Base-by-base conservation (phyloP, 176 grass and related monocot species). In the Puya raimondii region DNA sequence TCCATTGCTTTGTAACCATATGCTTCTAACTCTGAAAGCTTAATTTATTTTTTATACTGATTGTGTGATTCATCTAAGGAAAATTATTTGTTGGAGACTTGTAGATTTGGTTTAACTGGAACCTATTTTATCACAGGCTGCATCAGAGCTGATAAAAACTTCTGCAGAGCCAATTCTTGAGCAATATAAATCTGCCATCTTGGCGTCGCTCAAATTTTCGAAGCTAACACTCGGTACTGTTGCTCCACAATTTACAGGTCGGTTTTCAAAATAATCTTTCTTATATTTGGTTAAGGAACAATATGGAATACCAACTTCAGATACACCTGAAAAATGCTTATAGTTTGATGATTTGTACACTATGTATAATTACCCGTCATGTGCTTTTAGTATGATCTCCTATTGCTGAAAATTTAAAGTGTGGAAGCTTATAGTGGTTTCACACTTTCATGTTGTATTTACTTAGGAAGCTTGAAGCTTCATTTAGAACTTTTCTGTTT, bases 201-300 rank as follows among this genome's bases (percentile, higher is more conserved):
- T 97, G 77, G 71, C 81, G 73, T 92, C 93, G 21, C 70, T 97
- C 58, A 86, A 83, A 80, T 97, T 97, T 82, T 90, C 89, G n/a
- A 92, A 97, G 79, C 73, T 97, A 68, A 92, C 93, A 58, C 93
- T 97, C 83, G 93, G 93, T 20, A 97, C 89, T n/a, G 89, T 97
- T 71, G 86, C 93, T 76, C 93, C 93, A 66, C 93, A 97, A 74
- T 92, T 97, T 76, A 97, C 89, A 84, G 93, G 93, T 96, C 78
- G 51, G 61, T 48, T 17, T 15, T 22, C 17, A 59, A 33, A 70
- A 47, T 53, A 23, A 14, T 47, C 16, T 58, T 9, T 68, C 42
- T 57, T 13, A 25, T 49, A 4, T n/a, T 71, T 22, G n/a, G 21
- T 22, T 61, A 61, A 15, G 56, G 21, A 61, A 18, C 15, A 18